Evolutionary conservation across 768 basidiomycete species (phyloP), one percentile per base, ranked within the genome.

Genomic region (Cystobasidium ongulense): DNA sequence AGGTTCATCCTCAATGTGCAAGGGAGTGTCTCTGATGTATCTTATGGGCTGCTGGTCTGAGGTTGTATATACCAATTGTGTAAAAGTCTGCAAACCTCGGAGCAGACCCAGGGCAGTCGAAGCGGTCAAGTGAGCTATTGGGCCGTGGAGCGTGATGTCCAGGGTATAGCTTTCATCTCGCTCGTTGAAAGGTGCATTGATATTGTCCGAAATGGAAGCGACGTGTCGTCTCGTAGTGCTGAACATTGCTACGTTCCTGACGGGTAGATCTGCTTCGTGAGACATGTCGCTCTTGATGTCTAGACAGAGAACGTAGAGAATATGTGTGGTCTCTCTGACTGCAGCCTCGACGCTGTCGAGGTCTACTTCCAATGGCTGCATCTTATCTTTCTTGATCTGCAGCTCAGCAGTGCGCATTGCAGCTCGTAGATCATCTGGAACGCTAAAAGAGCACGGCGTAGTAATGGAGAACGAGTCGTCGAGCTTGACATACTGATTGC

Each of bases 31-130:
- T 1, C 27, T 25, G 18, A 77, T 68, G 54, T 75, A 75, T 11
- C 57, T 59, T 13, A 39, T 39, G 7, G 8, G 8, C 17, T 39
- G 39, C 39, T 39, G 8, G 0, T 8, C 18, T 0, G 52, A 63
- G 0, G 75, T 61, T 18, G 43, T 50, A 77, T 88, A 90, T 84
- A 87, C 88, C 36, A 90, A 81, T 78, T 88, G 88, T 33, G 83
- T 82, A 80, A 92, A 91, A 0, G 89, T 91, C 25, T 88, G 88
- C 74, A 91, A 80, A 1, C 90, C 90, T 66, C 90, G 82, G 71
- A 87, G 84, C 27, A 90, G 80, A 0, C 90, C 90, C 52, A 90
- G 81, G 0, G 87, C 86, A 63, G 64, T 86, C 75, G 86, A 87
- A 5, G 89, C 88, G 0, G 80, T 83, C 54, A 91, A 79, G 0